Evolutionary conservation across 495 filamentous ascomycete genomes (phyloP).

Genomic region (Extremus antarcticus): DNA sequence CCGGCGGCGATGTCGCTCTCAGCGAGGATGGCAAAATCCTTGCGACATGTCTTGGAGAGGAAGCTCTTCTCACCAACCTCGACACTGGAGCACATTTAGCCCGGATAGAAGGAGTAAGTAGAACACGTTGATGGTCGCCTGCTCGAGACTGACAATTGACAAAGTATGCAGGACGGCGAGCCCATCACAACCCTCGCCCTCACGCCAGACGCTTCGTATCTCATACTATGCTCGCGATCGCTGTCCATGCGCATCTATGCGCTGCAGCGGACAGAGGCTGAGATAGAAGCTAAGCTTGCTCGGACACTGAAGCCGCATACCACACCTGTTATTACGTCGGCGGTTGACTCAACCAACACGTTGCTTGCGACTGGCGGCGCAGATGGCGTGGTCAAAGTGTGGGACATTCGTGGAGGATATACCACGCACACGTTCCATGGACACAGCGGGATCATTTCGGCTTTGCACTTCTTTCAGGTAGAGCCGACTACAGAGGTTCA

Average conservation of each 20-base stretch:
- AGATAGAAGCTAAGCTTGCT: constrained; percentile 54
- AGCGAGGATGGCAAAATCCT: constrained; percentile 73
- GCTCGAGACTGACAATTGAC: constrained; percentile 24
- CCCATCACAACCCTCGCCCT: constrained; percentile 76
- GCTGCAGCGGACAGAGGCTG: constrained; percentile 43
- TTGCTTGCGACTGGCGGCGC: constrained; percentile 83
- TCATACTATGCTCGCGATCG: constrained; percentile 84
- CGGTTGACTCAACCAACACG: constrained; percentile 76
- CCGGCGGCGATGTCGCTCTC: constrained; percentile 76
- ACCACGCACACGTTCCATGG: constrained; percentile 92
- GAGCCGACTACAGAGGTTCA: constrained; percentile 32
- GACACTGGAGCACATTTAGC: constrained; percentile 71
- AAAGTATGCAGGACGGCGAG: constrained; percentile 67
- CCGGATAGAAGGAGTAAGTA: constrained; percentile 75
- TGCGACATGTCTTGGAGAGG: constrained; percentile 76
- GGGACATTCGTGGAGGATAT: constrained; percentile 86
- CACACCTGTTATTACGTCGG: constrained; percentile 73
- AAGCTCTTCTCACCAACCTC: constrained; percentile 78
- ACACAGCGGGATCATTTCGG: constrained; percentile 79
- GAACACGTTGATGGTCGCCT: neutral
- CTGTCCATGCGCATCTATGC: constrained; percentile 87
- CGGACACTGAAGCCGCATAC: constrained; percentile 83
- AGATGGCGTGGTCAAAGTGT: constrained; percentile 88
- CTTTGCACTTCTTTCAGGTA: constrained; percentile 81
- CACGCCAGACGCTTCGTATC: constrained; percentile 74